These are phyloP conservation scores for Wickerhamomyces kurtzmanii DNA, from an alignment of 805 yeast species.

Conservation along the genomic window DNA sequence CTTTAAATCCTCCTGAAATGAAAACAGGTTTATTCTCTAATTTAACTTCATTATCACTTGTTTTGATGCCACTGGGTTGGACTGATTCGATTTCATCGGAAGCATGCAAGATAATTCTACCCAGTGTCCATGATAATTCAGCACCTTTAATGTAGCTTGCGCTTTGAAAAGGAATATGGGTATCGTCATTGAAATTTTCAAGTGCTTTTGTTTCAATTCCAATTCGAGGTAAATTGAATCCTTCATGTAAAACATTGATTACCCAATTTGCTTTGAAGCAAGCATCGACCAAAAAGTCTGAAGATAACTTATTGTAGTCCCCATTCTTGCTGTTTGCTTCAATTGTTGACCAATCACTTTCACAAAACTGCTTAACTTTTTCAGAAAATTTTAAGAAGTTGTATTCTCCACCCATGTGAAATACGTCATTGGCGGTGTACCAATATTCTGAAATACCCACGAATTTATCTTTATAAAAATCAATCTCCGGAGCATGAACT, in stretches of 20 bases:
- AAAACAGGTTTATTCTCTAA: too few species aligned
- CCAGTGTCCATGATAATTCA: conserved; percentile 93
- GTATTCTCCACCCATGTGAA: conserved; percentile 82
- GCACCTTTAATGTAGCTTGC: conserved; percentile 73
- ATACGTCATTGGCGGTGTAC: conserved; percentile 93
- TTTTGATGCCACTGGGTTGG: conserved; percentile 10
- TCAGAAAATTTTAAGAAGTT: conserved; percentile 62
- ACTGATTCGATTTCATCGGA: conserved; percentile 45
- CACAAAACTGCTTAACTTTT: conserved; percentile 65
- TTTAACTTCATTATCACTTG: conserved; percentile 14
- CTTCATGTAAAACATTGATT: conserved; percentile 80
- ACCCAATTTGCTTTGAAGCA: conserved; percentile 98
- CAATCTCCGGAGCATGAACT: conserved; percentile 84
- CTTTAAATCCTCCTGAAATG: conserved; percentile 8
- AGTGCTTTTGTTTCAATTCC: conserved; percentile 36
- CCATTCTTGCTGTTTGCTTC: conserved; percentile 40
- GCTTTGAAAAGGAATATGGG: conserved; percentile 65
- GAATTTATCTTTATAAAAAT: conserved; percentile 70
- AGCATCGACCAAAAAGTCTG: conserved; percentile 55
- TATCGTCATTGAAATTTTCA: conserved; percentile 12
- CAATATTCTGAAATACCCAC: conserved; percentile 95
- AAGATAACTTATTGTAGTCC: conserved; percentile 44
- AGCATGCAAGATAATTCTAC: conserved; percentile 76
- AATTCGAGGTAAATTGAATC: conserved; percentile 76
- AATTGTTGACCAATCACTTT: conserved; percentile 59